Percentiles rank a stretch among this genome's conserved stretches.
Conservation (phyloP, 768 basidiomycete genomes). For the Trametes cingulata region DNA sequence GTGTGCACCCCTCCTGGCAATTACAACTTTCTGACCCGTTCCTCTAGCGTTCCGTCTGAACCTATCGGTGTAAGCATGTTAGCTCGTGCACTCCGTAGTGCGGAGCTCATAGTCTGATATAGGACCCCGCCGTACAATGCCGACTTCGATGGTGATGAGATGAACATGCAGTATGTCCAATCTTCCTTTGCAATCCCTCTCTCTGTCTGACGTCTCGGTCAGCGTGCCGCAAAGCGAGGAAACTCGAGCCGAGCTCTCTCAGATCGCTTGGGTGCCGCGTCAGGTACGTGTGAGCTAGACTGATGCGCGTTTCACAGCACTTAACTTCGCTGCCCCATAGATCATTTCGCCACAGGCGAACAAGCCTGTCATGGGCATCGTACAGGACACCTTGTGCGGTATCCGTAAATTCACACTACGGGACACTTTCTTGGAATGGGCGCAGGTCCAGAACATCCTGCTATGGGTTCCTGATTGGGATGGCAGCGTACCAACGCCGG, state of each 20-base stretch:
- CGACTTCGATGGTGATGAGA: slow-evolving; percentile 99
- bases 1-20: slow-evolving; percentile 35
- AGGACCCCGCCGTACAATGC: slow-evolving; percentile 98
- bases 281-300: slow-evolving; percentile 52
- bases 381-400: slow-evolving; percentile 97
- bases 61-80: slow-evolving; percentile 83
- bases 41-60: slow-evolving; percentile 89
- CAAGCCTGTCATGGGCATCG: slow-evolving; percentile 99
- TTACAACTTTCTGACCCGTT: neutral
- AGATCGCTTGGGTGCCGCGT: slow-evolving; percentile 98
- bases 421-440: slow-evolving; percentile 95
- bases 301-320: neutral
- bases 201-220: slow-evolving; percentile 13
- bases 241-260: slow-evolving; percentile 95
- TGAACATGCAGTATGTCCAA: slow-evolving; percentile 99
- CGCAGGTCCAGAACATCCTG: slow-evolving; percentile 93
- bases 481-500: slow-evolving; percentile 86
- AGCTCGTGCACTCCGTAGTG: neutral
- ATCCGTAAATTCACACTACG: slow-evolving; percentile 96
- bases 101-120: slow-evolving; percentile 24
- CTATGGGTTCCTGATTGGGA: slow-evolving; percentile 99
- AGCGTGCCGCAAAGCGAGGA: slow-evolving; percentile 98
- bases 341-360: slow-evolving; percentile 99
- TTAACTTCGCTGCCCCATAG: slow-evolving; percentile 41
- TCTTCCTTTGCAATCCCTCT: neutral